Evolutionary conservation across 2,329 filamentous ascomycete species (phyloP), one percentile per base, ranked within the genome.

Genomic region (Didymella keratinophila): DNA sequence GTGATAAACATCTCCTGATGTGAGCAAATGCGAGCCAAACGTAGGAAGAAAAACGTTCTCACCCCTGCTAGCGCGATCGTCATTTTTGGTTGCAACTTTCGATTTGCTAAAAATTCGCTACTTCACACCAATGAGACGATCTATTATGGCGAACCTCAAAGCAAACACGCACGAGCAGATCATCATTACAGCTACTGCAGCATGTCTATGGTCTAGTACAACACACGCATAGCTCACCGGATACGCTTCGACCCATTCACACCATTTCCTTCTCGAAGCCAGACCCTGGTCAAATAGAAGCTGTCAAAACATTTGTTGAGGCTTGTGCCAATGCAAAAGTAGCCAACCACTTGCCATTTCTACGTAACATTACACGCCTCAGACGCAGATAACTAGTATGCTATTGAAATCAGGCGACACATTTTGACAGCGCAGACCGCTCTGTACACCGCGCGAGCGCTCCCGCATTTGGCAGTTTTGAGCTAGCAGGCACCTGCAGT

Each of bases 401-500:
- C 30, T 49, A 50, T 41, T 49, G 49, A 43, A 39, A 42, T 16
- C 20, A 45, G n/a, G 18, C 25, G 32, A 50, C 46, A 58, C 37
- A 25, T 46, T 53, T 39, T 43, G 57, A 43, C 47, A 60, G 52
- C 52, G 47, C 57, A 60, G 46, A 55, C 57, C 57, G 46, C 42
- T 50, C 14, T 21, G 36, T 42, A 30, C 30, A 37, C 42, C 32
- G 39, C 51, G 56, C 51, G 28, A 41, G 46, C 34, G 25, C 56
- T 55, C 56, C 45, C 47, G 47, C 52, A 56, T 44, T 52, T 23
- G 46, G 46, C 36, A 30, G n/a, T 28, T n/a, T 20, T 39, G 21
- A 30, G 20, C 20, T 14, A 21, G 41, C 42, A 41, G 6, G 3
- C 23, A 45, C 46, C 34, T 51, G 42, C 34, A 51, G 28, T 43